Percentiles rank a stretch among this genome's conserved stretches.
These are phyloP conservation scores for Chlamydomonas sp. DNA, from an alignment of 139 green algal genomes.

Conservation along the genomic window DNA sequence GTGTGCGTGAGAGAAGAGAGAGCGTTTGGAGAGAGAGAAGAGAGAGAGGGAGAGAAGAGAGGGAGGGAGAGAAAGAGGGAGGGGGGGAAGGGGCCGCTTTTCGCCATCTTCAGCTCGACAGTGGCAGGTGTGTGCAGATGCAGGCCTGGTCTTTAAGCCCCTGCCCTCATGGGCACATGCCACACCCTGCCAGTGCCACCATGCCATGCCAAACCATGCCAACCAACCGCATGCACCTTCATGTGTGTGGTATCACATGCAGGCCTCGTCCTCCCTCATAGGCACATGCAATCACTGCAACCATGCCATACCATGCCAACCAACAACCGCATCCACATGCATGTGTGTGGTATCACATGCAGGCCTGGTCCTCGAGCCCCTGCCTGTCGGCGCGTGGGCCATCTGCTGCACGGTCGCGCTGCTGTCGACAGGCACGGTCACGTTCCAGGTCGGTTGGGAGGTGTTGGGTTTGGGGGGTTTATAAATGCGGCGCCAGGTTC, in stretches of 20 bases:
- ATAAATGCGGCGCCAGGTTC: too few relatives aligned
- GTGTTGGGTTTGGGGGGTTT: constrained; percentile 78
- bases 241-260: not conserved
- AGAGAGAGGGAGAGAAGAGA: too few relatives aligned
- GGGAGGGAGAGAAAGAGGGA: not conserved
- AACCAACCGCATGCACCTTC: not conserved
- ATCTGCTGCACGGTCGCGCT: constrained; percentile 75
- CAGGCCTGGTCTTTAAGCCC: too few relatives aligned
- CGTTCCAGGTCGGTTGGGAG: constrained; percentile 74
- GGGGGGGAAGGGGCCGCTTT: not conserved
- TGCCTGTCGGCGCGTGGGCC: constrained; percentile 90
- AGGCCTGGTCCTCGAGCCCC: constrained; percentile 83
- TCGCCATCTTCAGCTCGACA: not conserved
- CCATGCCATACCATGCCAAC: too few relatives aligned
- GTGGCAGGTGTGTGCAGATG: too few relatives aligned
- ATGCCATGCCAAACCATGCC: too few relatives aligned
- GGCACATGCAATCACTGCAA: too few relatives aligned
- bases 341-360: not conserved
- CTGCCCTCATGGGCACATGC: too few relatives aligned
- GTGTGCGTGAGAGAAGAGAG: too few relatives aligned
- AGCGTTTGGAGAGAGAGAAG: too few relatives aligned
- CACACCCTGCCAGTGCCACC: too few relatives aligned
- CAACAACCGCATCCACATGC: not conserved
- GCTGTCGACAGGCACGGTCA: constrained; percentile 85
- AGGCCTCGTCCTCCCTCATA: too few relatives aligned